Conservation (phyloP, 1,284 basidiomycete species). For the Paramarasmius palmivorus region DNA sequence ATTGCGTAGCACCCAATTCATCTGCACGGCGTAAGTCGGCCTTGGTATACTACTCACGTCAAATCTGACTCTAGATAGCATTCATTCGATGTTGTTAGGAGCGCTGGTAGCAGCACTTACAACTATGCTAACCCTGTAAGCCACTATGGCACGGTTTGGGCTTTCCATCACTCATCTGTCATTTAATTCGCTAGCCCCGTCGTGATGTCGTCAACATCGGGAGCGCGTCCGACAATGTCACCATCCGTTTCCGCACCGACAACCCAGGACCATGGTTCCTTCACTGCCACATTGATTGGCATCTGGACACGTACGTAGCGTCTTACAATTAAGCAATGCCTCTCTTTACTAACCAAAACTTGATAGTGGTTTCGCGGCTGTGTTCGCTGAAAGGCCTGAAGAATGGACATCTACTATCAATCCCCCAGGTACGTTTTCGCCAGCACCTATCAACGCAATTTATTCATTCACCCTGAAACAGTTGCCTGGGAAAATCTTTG, state of each 20-base stretch:
- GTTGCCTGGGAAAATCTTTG: no score
- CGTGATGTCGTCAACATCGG: slow-evolving; percentile 38
- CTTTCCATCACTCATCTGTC: no score
- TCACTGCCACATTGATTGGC: slow-evolving; percentile 44
- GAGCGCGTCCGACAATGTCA: slow-evolving; percentile 27
- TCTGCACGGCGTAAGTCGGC: slow-evolving; percentile 27
- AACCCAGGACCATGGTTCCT: slow-evolving; percentile 49
- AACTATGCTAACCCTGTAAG: slow-evolving; percentile 37
- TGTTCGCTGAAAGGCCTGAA: no score
- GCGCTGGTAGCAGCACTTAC: slow-evolving; percentile 28
- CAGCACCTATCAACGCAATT: no score
- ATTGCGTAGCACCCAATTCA: no score
- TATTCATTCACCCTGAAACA: no score
- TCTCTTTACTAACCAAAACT: no score
- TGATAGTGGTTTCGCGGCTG: no score
- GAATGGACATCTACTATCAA: no score
- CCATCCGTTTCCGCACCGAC: slow-evolving; percentile 41
- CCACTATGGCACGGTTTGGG: slow-evolving; percentile 18
- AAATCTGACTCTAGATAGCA: no score
- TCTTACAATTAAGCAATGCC: no score
- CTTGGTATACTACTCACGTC: slow-evolving; percentile 20
- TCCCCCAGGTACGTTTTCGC: no score
- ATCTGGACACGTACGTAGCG: slow-evolving; percentile 36
- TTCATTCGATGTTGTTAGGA: slow-evolving; percentile 36
- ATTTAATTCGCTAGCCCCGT: slow-evolving; percentile 9